These are phyloP conservation scores for Polyplosphaeria fusca DNA, from an alignment of 495 filamentous ascomycete species.

Conservation along the genomic window DNA sequence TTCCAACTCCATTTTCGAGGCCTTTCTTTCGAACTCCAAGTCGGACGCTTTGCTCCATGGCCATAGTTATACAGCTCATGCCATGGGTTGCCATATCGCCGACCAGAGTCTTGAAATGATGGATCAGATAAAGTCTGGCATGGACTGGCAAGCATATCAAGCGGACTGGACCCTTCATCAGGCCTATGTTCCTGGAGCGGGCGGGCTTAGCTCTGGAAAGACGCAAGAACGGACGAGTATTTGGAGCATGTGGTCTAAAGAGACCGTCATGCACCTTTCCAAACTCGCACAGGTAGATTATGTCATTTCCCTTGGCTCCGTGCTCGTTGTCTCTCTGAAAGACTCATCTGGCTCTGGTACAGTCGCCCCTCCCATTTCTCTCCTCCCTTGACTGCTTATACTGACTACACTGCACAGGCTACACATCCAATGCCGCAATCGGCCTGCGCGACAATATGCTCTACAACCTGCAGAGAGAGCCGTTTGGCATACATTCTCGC, in stretches of 20 bases:
- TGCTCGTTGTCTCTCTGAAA: constrained; percentile 63
- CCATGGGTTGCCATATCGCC: constrained; percentile 71
- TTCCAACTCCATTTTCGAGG: constrained; percentile 66
- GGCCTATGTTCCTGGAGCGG: background rate
- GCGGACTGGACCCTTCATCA: constrained; percentile 41
- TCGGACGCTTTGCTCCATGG: constrained; percentile 72
- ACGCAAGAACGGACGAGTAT: constrained; percentile 18
- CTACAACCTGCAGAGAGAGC: constrained; percentile 1
- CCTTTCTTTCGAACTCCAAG: constrained; percentile 65
- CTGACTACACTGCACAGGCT: no score
- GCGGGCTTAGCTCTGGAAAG: constrained; percentile 1
- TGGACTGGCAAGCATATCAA: constrained; percentile 51
- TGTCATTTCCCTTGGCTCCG: constrained; percentile 66
- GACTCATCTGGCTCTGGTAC: constrained; percentile 41
- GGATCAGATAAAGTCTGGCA: constrained; percentile 51
- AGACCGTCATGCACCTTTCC: constrained; percentile 56
- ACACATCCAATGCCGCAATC: constrained; percentile 62
- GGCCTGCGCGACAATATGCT: constrained; percentile 57
- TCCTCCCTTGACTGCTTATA: no score
- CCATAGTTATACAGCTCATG: constrained; percentile 78
- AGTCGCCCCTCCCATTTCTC: no score
- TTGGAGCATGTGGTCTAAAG: constrained; percentile 68
- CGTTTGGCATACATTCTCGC: constrained; percentile 65
- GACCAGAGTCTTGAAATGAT: constrained; percentile 56
- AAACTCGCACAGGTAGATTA: constrained; percentile 52